Percentiles rank a stretch among this genome's conserved stretches.
Conservation (phyloP, 176 grass and related monocot genomes). For the Alopecurus myosuroides region DNA sequence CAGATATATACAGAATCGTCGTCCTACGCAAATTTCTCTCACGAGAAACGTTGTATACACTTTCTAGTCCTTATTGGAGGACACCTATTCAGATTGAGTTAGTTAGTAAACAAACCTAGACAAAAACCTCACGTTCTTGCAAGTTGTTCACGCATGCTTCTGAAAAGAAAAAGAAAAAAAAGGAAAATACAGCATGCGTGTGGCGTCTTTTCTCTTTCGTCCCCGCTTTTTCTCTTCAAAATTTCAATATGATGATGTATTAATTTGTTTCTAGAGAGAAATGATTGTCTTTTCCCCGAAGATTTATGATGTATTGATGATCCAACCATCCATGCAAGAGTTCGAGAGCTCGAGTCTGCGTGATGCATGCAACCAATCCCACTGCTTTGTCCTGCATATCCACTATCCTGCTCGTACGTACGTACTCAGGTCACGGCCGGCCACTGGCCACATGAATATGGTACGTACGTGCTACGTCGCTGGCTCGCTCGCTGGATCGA, state of each 20-base stretch:
- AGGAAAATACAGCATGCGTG: not conserved
- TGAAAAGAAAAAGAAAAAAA: too few species aligned
- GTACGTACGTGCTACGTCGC: not conserved
- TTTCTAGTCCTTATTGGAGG: too few species aligned
- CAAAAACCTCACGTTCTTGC: too few species aligned
- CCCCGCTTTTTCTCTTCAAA: not conserved
- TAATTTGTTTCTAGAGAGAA: too few species aligned
- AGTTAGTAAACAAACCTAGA: too few species aligned
- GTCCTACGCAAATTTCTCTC: too few species aligned
- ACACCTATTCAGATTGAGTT: too few species aligned
- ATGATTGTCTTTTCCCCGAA: not conserved
- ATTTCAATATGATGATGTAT: not conserved
- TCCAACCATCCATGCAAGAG: not conserved
- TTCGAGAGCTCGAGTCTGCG: not conserved
- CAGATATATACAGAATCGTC: too few species aligned
- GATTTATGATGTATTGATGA: not conserved
- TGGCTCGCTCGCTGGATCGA: not conserved
- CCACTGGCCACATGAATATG: not conserved
- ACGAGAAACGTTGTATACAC: too few species aligned
- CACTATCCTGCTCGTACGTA: not conserved
- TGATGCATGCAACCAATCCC: constrained; percentile 2
- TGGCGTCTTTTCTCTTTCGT: not conserved
- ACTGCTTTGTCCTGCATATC: not conserved
- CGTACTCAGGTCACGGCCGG: not conserved
- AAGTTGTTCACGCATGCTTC: not conserved